A percentile compares a stretch with the other conserved stretches of the same genome.
These are phyloP conservation scores for Epichloe sibirici DNA, from an alignment of 2,329 filamentous ascomycete genomes.

Conservation along the genomic window DNA sequence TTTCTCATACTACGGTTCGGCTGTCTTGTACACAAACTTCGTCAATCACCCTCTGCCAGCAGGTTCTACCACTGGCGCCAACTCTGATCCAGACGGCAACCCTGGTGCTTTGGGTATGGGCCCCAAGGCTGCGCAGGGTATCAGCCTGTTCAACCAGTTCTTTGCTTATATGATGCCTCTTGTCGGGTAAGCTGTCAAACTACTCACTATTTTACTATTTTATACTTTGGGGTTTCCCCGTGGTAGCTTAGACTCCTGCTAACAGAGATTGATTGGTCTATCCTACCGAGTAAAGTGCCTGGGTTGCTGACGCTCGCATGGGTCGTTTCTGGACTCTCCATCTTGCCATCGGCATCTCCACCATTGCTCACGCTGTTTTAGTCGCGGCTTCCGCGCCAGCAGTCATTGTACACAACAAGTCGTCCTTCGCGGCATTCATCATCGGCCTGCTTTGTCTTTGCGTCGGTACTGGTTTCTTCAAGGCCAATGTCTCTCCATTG, in stretches of 20 bases:
- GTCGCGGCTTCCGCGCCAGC: slow-evolving; percentile 51
- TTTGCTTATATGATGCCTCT: slow-evolving; percentile 50
- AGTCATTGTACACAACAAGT: slow-evolving; percentile 45
- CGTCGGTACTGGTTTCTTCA: slow-evolving; percentile 68
- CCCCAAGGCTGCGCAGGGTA: slow-evolving; percentile 38
- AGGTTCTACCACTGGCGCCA: slow-evolving; percentile 42
- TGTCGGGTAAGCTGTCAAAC: slow-evolving; percentile 28
- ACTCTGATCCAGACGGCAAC: slow-evolving; percentile 18
- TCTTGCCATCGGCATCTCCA: slow-evolving; percentile 51
- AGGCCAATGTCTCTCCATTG: slow-evolving; percentile 63
- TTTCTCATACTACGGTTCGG: slow-evolving; percentile 66
- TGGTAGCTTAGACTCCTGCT: neutral
- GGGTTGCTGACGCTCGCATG: slow-evolving; percentile 55
- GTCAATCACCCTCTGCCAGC: slow-evolving; percentile 42
- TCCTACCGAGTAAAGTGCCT: slow-evolving; percentile 23
- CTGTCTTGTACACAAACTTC: slow-evolving; percentile 57
- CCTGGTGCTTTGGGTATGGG: slow-evolving; percentile 47
- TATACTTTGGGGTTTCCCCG: too few species aligned
- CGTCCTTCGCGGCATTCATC: slow-evolving; percentile 53
- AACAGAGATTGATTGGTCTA: neutral
- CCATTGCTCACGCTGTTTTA: slow-evolving; percentile 54
- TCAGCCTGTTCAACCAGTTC: slow-evolving; percentile 45
- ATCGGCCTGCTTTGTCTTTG: slow-evolving; percentile 45
- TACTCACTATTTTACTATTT: too few species aligned
- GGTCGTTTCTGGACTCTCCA: slow-evolving; percentile 65